phyloP scores from a whole-genome alignment of 1,284 basidiomycete genomes.

The Waitea zeae region DNA sequence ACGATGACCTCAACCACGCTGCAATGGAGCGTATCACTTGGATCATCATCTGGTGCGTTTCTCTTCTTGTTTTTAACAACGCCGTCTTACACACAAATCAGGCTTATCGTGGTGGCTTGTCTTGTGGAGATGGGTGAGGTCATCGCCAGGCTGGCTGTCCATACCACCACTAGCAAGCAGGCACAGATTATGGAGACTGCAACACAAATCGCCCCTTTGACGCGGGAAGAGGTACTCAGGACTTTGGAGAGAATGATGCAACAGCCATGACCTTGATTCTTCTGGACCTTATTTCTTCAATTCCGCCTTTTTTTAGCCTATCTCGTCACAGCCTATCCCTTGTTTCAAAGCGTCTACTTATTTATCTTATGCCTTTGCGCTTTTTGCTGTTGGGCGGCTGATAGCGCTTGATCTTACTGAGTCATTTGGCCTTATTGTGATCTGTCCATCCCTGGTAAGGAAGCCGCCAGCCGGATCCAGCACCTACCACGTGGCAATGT shows the following conservation, averaged over 20 bases:
- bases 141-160: constrained; percentile 62
- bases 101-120: constrained; percentile 80
- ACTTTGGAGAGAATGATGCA: constrained; percentile 21
- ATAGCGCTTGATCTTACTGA: too few relatives aligned
- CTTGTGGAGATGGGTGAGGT: constrained; percentile 78
- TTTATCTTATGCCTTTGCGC: too few relatives aligned
- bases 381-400: too few relatives aligned
- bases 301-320: too few relatives aligned
- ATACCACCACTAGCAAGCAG: constrained; percentile 21
- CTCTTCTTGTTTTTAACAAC: background rate
- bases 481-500: too few relatives aligned
- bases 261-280: too few relatives aligned
- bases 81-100: constrained; percentile 11
- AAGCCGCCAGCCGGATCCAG: too few relatives aligned
- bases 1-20: constrained; percentile 82
- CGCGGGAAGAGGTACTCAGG: constrained; percentile 20
- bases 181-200: background rate
- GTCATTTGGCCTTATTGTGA: too few relatives aligned
- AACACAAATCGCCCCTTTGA: constrained; percentile 9
- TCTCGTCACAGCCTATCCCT: too few relatives aligned
- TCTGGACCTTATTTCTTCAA: too few relatives aligned
- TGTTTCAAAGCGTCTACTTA: too few relatives aligned
- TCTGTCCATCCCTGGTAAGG: too few relatives aligned
- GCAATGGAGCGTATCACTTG: constrained; percentile 91
- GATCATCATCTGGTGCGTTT: constrained; percentile 77